Evolutionary conservation across 1,139 yeast species (phyloP).

Genomic region (Saccharomyces pastorianus): DNA sequence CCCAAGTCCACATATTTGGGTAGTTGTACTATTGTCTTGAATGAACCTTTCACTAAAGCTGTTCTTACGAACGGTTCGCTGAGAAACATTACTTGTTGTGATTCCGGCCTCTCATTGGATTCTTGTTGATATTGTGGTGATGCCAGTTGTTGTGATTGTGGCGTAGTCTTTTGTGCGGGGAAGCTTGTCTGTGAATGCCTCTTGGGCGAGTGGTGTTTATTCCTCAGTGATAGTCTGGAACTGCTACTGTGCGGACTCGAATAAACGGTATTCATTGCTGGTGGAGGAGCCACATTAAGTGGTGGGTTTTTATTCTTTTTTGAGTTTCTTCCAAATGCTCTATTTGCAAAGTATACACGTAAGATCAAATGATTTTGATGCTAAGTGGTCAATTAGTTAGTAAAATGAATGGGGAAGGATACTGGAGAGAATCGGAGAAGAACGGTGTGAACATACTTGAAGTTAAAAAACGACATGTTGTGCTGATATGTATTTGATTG

Average conservation of each 20-base stretch:
- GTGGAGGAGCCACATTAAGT: conserved; percentile 6
- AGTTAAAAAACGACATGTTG: conserved; percentile 22
- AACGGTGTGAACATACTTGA: conserved; percentile 18
- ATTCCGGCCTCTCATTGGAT: conserved; percentile 39
- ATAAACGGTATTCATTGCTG: conserved; percentile 20
- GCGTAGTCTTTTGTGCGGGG: conserved; percentile 8
- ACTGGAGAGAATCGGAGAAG: too few species aligned
- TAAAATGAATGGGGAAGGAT: too few species aligned
- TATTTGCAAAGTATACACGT: conserved; percentile 7
- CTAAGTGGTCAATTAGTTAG: neutral
- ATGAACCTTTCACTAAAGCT: conserved; percentile 94
- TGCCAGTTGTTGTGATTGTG: conserved; percentile 7
- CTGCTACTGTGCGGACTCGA: conserved; percentile 31
- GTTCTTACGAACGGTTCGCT: conserved; percentile 93
- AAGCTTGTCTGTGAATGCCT: conserved; percentile 10
- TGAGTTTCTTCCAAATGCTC: conserved; percentile 37
- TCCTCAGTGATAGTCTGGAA: conserved; percentile 34
- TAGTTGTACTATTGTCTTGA: conserved; percentile 86
- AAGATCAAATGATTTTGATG: conserved; percentile 1
- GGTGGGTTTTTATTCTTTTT: conserved; percentile 32
- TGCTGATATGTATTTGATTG: neutral
- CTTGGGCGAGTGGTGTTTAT: conserved; percentile 31
- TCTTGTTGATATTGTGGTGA: conserved; percentile 13
- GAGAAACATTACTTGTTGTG: conserved; percentile 42
- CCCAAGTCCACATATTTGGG: conserved; percentile 92